Evolutionary conservation across 2,329 filamentous ascomycete genomes (phyloP), one percentile per base, ranked within the genome.

Genomic region (Scopulariopsis brevicaulis): DNA sequence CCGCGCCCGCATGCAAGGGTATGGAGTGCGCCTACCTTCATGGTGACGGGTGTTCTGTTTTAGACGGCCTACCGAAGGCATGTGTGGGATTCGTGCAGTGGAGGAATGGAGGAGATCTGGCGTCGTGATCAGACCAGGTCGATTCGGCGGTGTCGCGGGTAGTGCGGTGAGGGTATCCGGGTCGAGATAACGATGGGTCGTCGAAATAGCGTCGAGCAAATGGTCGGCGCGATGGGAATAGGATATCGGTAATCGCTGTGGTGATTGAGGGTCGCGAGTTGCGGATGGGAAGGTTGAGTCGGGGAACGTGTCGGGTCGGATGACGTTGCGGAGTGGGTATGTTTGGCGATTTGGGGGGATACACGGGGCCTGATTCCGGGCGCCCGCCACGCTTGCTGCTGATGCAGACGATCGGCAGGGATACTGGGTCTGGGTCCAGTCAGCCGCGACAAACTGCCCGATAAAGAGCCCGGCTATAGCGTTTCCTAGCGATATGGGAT

Each of bases 1-100:
- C 20, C 18, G 20, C 46, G 46, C 46, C 22, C 20, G 20, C 22
- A 20, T 32, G n/a, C 46, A 50, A 24, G 22, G 22, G 46, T n/a
- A 52, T 59, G 57, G 55, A 59, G 24, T 25, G 54, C 56, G 59
- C 61, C 54, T 59, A 62, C 61, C 61, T 62, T 62, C 61, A 62
- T 62, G 53, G 58, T 62, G 60, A 34, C 57, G 52, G 40, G 54
- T 59, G 40, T 50, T 60, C 48, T 34, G 61, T 59, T 46, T 60
- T 57, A 32, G 54, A 56, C 50, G 48, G 22, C 53, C 51, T 37
- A 56, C 54, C 25, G 51, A 34, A 54, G 58, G 54, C 34, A 56
- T 59, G n/a, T 52, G 51, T 34, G 28, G 52, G 40, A 43, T 58
- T 43, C 22, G 22, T 53, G 37, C 55, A 35, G 46, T 51, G 20